phyloP scores from a whole-genome alignment of 192 early-diverging fungal genomes.

The Lobulomyces angularis region DNA sequence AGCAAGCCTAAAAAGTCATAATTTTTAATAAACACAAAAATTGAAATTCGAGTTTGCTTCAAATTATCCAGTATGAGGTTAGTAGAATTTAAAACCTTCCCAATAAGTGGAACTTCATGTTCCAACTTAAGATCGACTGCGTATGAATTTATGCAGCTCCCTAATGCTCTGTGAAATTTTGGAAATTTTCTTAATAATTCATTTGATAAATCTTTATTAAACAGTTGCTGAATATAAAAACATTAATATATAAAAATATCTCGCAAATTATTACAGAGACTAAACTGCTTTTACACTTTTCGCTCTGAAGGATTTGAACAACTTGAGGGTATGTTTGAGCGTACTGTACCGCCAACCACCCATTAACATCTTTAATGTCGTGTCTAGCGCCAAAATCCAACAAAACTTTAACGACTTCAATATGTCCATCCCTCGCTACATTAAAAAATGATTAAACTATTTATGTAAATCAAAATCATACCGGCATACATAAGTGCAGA shows the following conservation, averaged over 20 bases:
- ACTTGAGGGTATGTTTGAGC: constrained; percentile 44
- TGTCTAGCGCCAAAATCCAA: constrained; percentile 35
- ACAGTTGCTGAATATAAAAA: not conserved
- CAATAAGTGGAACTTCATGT: constrained; percentile 20
- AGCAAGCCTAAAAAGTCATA: constrained; percentile 43
- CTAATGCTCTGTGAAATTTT: constrained; percentile 31
- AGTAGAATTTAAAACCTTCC: constrained; percentile 11
- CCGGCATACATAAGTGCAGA: constrained; percentile 60
- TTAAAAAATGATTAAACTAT: not conserved
- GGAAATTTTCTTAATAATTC: constrained; percentile 16
- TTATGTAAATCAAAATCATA: constrained; percentile 9
- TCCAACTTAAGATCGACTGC: constrained; percentile 15
- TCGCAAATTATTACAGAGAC: constrained; percentile 26
- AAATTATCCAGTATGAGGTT: constrained; percentile 11
- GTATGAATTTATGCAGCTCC: constrained; percentile 30
- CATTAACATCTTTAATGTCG: constrained; percentile 44
- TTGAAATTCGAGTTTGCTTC: constrained; percentile 26
- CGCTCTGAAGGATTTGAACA: constrained; percentile 35
- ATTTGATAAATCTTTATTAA: not conserved
- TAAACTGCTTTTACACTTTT: constrained; percentile 6
- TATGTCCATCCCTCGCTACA: constrained; percentile 46
- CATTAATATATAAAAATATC: constrained; percentile 26
- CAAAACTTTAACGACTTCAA: constrained; percentile 35
- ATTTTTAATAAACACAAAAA: constrained; percentile 42
- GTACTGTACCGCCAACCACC: constrained; percentile 55